Base-by-base conservation (phyloP, 441 rosid genomes). In the Adansonia grandidieri region DNA sequence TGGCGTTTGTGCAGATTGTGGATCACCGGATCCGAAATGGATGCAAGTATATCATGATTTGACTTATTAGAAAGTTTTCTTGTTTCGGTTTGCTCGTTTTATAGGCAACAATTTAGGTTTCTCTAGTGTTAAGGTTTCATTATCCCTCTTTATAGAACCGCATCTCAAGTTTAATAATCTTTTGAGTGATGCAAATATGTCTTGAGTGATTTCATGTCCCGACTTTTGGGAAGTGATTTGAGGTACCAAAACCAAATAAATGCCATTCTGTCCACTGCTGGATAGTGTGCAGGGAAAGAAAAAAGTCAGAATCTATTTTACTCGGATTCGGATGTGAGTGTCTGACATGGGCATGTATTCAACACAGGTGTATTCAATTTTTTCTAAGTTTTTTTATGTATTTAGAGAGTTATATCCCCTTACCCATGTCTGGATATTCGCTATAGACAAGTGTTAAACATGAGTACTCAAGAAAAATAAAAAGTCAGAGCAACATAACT, bases 1-100 rank as follows among this genome's bases (percentile, higher is more conserved):
- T 77, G 86, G 68, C 37, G 58, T 47, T 78, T 96, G 99, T 86
- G 99, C 99, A 77, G 99, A 96, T 84, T 96, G 99, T 85, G 99
- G 95, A 73, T 85, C 96, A 56, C 91, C 99, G 6, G 98, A 94
- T 83, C 99, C 99, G 2, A 96, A 94, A 89, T 96, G 98, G 99
- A 98, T 89, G 99, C 94, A 91, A 91, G 98, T 86, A 69, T 82
- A 71, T 84, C 73, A 58, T 42, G 24, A 69, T 68, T 65, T 17
- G 14, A 75, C 17, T 28, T 4, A 60, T 17, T 73, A 15, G 15
- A 62, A n/a, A 48, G 22, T 48, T 50, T 40, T 63, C 61, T 50
- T 50, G 5, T 64, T 14, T 75, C 20, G 2, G 0, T 71, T 53
- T 53, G 6, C 19, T n/a, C 10, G 22, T 54, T 71, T 54, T 32